Percentiles rank a stretch among this genome's conserved stretches.
phyloP scores from a whole-genome alignment of 2,329 filamentous ascomycete species.

The Clonostachys byssicola region DNA sequence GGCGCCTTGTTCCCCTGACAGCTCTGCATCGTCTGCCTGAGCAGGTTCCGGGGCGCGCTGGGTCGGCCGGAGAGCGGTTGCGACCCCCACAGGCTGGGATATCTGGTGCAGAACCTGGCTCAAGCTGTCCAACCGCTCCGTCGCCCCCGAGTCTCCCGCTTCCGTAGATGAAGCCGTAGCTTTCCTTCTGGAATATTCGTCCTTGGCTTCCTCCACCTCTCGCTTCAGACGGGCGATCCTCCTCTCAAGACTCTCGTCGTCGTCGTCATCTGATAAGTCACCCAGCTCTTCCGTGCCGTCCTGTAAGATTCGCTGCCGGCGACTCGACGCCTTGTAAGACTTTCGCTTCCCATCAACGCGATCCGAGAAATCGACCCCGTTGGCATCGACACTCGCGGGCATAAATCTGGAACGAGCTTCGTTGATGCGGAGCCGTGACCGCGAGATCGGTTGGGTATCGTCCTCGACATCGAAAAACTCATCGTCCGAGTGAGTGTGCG shows the following conservation, averaged over 20 bases:
- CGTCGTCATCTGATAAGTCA: conserved; percentile 72
- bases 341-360: conserved; percentile 78
- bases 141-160: conserved; percentile 37
- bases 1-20: conserved; percentile 13
- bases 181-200: conserved; percentile 52
- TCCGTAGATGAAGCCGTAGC: conserved; percentile 39
- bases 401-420: conserved; percentile 79
- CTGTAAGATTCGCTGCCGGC: conserved; percentile 58
- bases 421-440: conserved; percentile 69
- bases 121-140: conserved; percentile 52
- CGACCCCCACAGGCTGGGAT: conserved; percentile 20
- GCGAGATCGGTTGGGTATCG: conserved; percentile 66
- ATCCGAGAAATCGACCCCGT: conserved; percentile 84
- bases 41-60: conserved; percentile 1
- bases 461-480: conserved; percentile 61
- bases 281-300: conserved; percentile 65
- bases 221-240: conserved; percentile 79
- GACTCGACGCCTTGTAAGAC: conserved; percentile 74
- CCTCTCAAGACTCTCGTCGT: conserved; percentile 71
- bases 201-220: conserved; percentile 74
- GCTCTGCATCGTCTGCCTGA: background rate
- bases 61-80: background rate
- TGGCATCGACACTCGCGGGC: conserved; percentile 70
- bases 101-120: conserved; percentile 71
- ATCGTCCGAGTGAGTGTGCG: conserved; percentile 55